Conservation (phyloP, 2,329 filamentous ascomycete species). For the Epichloe glyceriae region DNA sequence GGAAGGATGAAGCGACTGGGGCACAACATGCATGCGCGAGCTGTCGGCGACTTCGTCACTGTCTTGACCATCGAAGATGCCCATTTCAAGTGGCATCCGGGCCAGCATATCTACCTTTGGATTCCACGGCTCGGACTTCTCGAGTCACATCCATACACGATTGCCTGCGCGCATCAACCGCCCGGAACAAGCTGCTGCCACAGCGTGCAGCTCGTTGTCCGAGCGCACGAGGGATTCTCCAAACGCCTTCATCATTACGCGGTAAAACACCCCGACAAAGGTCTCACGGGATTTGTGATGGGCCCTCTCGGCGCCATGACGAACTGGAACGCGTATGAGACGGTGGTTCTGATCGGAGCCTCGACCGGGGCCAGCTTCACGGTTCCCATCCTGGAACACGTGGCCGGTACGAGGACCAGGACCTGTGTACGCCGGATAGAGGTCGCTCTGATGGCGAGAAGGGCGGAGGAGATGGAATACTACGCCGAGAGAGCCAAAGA, state of each 20-base stretch:
- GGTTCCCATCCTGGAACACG: constrained; percentile 43
- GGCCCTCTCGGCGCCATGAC: constrained; percentile 45
- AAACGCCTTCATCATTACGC: constrained; percentile 37
- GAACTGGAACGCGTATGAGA: constrained; percentile 45
- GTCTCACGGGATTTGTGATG: constrained; percentile 30
- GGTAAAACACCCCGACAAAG: constrained; percentile 19
- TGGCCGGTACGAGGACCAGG: constrained; percentile 27
- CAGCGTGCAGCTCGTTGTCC: constrained; percentile 45
- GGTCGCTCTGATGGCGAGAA: constrained; percentile 38
- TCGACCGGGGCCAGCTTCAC: constrained; percentile 52
- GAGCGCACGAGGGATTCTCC: constrained; percentile 44
- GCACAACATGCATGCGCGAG: constrained; percentile 35
- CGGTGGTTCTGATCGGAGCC: constrained; percentile 45
- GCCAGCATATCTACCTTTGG: constrained; percentile 50
- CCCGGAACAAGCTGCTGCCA: constrained; percentile 42
- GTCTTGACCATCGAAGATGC: constrained; percentile 47
- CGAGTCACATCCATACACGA: constrained; percentile 49
- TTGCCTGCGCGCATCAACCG: constrained; percentile 40
- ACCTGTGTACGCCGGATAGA: constrained; percentile 40
- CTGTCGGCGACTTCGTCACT: constrained; percentile 38
- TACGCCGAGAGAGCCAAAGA: constrained; percentile 37
- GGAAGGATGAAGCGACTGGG: constrained; percentile 37
- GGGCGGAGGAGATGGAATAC: constrained; percentile 40
- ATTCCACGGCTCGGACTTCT: constrained; percentile 39
- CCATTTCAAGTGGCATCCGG: constrained; percentile 44